phyloP scores from a whole-genome alignment of 805 yeast genomes.

The Lachancea quebecensis region DNA sequence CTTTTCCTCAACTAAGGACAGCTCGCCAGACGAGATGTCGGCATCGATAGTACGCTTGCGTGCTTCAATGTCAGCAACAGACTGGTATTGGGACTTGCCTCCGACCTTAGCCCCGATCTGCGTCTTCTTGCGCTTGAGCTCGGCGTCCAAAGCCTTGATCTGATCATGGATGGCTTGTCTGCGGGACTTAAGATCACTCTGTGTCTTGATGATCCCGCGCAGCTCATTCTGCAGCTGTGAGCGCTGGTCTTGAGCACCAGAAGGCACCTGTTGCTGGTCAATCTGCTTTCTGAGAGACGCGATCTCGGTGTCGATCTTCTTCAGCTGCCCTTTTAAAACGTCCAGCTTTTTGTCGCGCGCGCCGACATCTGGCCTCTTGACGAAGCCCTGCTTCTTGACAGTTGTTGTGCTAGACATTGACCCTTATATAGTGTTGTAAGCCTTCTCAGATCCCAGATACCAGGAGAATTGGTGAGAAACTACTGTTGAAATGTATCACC shows the following conservation, averaged over 20 bases:
- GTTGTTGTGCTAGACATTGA: constrained; percentile 6
- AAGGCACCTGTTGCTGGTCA: constrained; percentile 41
- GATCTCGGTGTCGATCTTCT: constrained; percentile 51
- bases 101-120: constrained; percentile 54
- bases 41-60: constrained; percentile 62
- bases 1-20: constrained; percentile 89
- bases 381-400: constrained; percentile 15
- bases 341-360: constrained; percentile 54
- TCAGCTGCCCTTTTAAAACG: constrained; percentile 52
- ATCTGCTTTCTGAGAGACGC: constrained; percentile 48
- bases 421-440: too few relatives aligned
- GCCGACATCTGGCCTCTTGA: constrained; percentile 69
- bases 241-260: constrained; percentile 44
- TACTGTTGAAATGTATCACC: not conserved
- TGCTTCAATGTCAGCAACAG: constrained; percentile 60
- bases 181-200: constrained; percentile 41
- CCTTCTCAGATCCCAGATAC: too few relatives aligned
- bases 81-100: constrained; percentile 53
- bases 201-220: constrained; percentile 39
- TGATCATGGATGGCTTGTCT: constrained; percentile 49
- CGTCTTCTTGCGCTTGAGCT: constrained; percentile 63
- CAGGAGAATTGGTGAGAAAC: not conserved
- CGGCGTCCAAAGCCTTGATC: constrained; percentile 61
- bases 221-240: constrained; percentile 47
- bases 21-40: constrained; percentile 66